Percentiles rank a stretch among this genome's conserved stretches.
These are phyloP conservation scores for Colletotrichum sp. DNA, from an alignment of 2,329 filamentous ascomycete genomes.

Conservation along the genomic window DNA sequence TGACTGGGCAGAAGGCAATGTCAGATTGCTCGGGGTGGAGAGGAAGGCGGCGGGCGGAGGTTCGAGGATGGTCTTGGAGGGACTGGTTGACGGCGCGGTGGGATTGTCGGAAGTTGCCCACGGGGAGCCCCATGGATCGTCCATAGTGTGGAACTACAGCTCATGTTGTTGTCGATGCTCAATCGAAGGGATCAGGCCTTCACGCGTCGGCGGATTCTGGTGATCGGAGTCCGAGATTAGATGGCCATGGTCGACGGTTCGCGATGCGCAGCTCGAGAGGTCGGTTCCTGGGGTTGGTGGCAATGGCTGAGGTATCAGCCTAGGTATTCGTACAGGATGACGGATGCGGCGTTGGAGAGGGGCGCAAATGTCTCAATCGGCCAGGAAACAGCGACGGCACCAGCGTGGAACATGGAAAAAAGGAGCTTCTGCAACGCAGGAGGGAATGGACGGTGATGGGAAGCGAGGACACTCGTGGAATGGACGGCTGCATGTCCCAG, in stretches of 20 bases:
- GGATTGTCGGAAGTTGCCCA: constrained; percentile 53
- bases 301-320: not conserved
- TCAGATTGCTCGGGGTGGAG: constrained; percentile 29
- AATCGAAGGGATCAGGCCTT: not conserved
- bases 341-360: not conserved
- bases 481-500: not conserved
- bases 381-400: not conserved
- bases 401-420: not conserved
- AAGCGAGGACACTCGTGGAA: not conserved
- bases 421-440: not conserved
- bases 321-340: not conserved
- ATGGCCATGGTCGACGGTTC: not conserved
- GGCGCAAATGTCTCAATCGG: not conserved
- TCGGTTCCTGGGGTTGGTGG: not conserved
- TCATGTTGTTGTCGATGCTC: constrained; percentile 11
- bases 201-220: not conserved
- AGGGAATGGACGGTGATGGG: not conserved
- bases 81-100: constrained; percentile 25
- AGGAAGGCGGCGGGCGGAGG: constrained; percentile 48
- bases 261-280: not conserved
- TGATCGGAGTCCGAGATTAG: not conserved
- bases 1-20: constrained; percentile 34
- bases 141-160: constrained; percentile 45
- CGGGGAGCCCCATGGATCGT: constrained; percentile 68
- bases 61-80: constrained; percentile 39